These are phyloP conservation scores for Fraxinus ornus DNA, from an alignment of 305 asterid genomes.

Conservation along the genomic window DNA sequence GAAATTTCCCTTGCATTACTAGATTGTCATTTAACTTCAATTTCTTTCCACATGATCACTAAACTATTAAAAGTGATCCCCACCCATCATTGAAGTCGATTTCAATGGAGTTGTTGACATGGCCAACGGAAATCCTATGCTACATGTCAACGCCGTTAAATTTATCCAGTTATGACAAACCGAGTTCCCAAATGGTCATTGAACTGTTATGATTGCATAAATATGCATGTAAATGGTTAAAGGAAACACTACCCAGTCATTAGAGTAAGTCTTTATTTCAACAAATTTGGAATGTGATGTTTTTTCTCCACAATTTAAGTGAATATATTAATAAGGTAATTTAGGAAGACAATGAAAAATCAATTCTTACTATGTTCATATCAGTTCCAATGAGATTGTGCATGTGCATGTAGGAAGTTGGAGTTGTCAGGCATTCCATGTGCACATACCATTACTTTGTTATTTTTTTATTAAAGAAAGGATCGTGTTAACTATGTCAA, in stretches of 20 bases:
- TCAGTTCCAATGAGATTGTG: not conserved
- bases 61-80: not conserved
- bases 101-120: not conserved
- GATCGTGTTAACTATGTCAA: not conserved
- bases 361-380: not conserved
- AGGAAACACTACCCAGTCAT: not conserved
- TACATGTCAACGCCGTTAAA: not conserved
- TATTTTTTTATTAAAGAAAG: not conserved
- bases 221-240: not conserved
- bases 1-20: not conserved
- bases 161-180: not conserved
- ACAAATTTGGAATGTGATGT: not conserved
- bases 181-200: not conserved
- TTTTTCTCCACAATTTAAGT: not conserved
- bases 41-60: not conserved
- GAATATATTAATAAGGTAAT: not conserved
- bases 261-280: not conserved
- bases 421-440: not conserved
- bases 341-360: not conserved
- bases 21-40: not conserved
- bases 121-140: not conserved
- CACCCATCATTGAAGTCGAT: not conserved
- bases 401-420: not conserved
- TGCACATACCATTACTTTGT: not conserved
- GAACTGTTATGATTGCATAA: not conserved